phyloP scores from a whole-genome alignment of 208 protist species.

The Trypanosoma melophagium region DNA sequence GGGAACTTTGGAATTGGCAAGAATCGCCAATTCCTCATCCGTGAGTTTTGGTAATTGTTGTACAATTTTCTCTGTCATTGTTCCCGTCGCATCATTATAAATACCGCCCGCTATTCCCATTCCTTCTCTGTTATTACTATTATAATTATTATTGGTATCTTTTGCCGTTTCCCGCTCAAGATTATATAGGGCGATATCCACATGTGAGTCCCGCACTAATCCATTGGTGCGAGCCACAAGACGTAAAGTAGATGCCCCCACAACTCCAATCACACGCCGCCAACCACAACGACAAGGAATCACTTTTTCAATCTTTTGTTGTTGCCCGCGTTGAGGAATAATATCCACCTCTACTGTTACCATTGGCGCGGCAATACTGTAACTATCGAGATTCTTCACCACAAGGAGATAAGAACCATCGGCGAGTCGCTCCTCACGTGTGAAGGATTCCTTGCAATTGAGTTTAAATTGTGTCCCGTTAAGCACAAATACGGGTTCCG shows the following conservation, averaged over 20 bases:
- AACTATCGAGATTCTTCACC: slow-evolving; percentile 77
- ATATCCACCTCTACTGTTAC: slow-evolving; percentile 48
- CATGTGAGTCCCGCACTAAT: slow-evolving; percentile 64
- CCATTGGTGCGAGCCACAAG: slow-evolving; percentile 49
- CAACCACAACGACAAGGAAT: slow-evolving; percentile 65
- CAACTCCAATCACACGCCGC: slow-evolving; percentile 58
- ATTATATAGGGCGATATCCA: slow-evolving; percentile 64
- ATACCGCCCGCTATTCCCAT: not conserved
- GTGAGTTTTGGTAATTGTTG: slow-evolving; percentile 44
- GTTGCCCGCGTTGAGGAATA: slow-evolving; percentile 36
- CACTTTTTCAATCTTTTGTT: slow-evolving; percentile 34
- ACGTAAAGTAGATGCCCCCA: slow-evolving; percentile 35
- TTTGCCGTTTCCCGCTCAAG: slow-evolving; percentile 7
- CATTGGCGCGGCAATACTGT: slow-evolving; percentile 61
- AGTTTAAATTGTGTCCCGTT: slow-evolving; percentile 46
- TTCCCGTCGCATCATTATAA: not conserved
- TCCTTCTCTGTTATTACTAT: slow-evolving; percentile 12
- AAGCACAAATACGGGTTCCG: slow-evolving; percentile 48
- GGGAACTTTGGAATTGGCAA: slow-evolving; percentile 59
- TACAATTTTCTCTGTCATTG: slow-evolving; percentile 23
- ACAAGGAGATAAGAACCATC: slow-evolving; percentile 72
- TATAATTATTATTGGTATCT: slow-evolving; percentile 2
- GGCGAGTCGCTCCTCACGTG: slow-evolving; percentile 40
- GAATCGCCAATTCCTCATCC: slow-evolving; percentile 51
- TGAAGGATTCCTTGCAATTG: slow-evolving; percentile 46